phyloP scores from a whole-genome alignment of 768 basidiomycete genomes.

The Agrocybe praecox region DNA sequence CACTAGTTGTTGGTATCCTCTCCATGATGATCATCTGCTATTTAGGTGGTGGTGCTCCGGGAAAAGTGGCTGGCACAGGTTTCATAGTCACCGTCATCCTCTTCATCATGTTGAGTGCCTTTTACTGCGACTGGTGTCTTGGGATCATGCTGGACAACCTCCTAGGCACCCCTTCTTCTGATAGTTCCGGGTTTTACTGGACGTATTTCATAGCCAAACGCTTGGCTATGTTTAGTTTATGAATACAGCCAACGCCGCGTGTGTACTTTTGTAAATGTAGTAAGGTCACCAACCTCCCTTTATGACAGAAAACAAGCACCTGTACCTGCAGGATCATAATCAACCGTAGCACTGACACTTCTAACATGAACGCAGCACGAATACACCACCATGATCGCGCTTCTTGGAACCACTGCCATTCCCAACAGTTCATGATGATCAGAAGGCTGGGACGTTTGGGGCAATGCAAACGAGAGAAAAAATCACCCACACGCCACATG shows the following conservation, averaged over 20 bases:
- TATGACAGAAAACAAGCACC: background rate
- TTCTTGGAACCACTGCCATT: too few species aligned
- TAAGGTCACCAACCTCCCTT: background rate
- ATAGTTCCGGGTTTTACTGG: conserved; percentile 28
- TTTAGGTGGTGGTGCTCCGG: conserved; percentile 17
- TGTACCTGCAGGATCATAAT: too few species aligned
- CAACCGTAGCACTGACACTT: too few species aligned
- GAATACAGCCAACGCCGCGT: background rate
- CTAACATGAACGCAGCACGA: too few species aligned
- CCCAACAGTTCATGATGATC: too few species aligned
- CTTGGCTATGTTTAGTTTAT: conserved; percentile 28
- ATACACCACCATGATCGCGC: too few species aligned
- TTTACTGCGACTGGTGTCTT: conserved; percentile 29
- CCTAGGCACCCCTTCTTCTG: conserved; percentile 25
- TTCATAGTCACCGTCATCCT: conserved; percentile 19
- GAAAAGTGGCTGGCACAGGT: conserved; percentile 23
- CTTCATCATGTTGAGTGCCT: conserved; percentile 26
- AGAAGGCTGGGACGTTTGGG: too few species aligned
- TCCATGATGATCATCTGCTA: conserved; percentile 20
- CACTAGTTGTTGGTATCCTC: conserved; percentile 18
- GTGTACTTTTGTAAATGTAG: background rate
- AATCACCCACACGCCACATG: too few species aligned
- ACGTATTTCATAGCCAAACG: conserved; percentile 29
- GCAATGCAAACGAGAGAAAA: too few species aligned
- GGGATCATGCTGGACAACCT: conserved; percentile 31